A percentile compares a stretch with the other conserved stretches of the same genome.
phyloP scores from a whole-genome alignment of 2,329 filamentous ascomycete species.

The Sporothrix curviconia region DNA sequence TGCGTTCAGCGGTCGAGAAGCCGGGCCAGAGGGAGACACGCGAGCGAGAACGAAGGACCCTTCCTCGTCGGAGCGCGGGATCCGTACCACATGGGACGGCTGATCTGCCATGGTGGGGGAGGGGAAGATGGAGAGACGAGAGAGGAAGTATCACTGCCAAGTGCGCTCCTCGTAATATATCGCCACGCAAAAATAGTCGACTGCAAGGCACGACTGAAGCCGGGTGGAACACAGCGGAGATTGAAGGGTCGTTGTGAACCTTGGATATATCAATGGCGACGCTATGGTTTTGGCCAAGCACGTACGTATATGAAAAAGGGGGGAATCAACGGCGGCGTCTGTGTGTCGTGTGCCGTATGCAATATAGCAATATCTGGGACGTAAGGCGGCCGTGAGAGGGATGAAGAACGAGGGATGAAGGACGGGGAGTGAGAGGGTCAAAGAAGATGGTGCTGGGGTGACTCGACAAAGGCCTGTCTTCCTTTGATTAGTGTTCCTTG shows the following conservation, averaged over 20 bases:
- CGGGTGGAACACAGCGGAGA: constrained; percentile 14
- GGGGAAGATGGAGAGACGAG: neutral
- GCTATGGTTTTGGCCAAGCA: neutral
- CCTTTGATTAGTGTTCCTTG: neutral
- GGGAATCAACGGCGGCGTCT: constrained; percentile 2
- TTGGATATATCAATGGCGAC: neutral
- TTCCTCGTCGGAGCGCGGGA: constrained; percentile 49
- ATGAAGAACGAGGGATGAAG: neutral
- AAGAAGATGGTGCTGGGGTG: neutral
- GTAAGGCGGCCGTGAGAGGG: neutral
- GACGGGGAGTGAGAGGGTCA: neutral
- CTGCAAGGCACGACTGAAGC: no score
- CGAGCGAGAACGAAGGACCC: constrained; percentile 55
- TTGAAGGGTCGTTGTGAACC: constrained; percentile 6
- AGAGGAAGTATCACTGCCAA: neutral
- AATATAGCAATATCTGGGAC: constrained; percentile 4
- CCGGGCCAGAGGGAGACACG: constrained; percentile 39
- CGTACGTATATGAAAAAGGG: neutral
- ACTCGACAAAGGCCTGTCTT: neutral
- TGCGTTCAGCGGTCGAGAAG: constrained; percentile 51
- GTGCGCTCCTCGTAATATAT: no score
- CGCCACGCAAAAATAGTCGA: no score
- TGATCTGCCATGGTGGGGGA: constrained; percentile 6
- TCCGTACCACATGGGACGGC: constrained; percentile 42
- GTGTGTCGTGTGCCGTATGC: constrained; percentile 4